phyloP scores from a whole-genome alignment of 2,329 filamentous ascomycete species.

The Huntiella abstrusa region DNA sequence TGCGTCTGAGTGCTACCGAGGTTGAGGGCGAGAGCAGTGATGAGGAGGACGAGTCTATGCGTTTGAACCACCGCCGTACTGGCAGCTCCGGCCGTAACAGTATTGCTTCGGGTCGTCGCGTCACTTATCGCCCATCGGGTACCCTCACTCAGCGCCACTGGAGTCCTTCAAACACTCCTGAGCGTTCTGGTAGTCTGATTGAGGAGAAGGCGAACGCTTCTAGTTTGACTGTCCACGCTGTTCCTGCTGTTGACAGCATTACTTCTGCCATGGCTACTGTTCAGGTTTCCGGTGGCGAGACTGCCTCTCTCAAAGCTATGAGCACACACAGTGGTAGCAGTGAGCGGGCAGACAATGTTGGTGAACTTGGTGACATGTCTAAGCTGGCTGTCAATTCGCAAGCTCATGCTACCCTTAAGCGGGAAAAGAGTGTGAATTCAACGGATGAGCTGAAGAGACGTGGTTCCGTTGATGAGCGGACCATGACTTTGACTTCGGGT shows the following conservation, averaged over 20 bases:
- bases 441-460: conserved; percentile 54
- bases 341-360: conserved; percentile 41
- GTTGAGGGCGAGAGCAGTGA: conserved; percentile 77
- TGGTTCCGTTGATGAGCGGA: conserved; percentile 70
- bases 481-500: conserved; percentile 53
- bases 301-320: conserved; percentile 27
- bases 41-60: conserved; percentile 38
- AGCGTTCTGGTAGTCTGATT: conserved; percentile 33
- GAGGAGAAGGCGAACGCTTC: conserved; percentile 15
- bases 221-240: conserved; percentile 1
- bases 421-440: conserved; percentile 47
- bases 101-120: conserved; percentile 32
- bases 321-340: conserved; percentile 38
- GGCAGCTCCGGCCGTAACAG: conserved; percentile 62
- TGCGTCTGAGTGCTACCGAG: conserved; percentile 86
- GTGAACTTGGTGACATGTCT: conserved; percentile 30
- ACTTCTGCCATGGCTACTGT: conserved; percentile 11
- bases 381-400: conserved; percentile 40
- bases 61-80: conserved; percentile 47
- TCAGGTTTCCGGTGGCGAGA: conserved; percentile 19
- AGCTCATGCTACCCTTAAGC: conserved; percentile 36
- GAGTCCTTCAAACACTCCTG: conserved; percentile 37
- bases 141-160: conserved; percentile 26
- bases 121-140: conserved; percentile 33
- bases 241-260: conserved; percentile 1